phyloP scores from a whole-genome alignment of 177 flowering plant species.

The Tripterygium wilfordii region DNA sequence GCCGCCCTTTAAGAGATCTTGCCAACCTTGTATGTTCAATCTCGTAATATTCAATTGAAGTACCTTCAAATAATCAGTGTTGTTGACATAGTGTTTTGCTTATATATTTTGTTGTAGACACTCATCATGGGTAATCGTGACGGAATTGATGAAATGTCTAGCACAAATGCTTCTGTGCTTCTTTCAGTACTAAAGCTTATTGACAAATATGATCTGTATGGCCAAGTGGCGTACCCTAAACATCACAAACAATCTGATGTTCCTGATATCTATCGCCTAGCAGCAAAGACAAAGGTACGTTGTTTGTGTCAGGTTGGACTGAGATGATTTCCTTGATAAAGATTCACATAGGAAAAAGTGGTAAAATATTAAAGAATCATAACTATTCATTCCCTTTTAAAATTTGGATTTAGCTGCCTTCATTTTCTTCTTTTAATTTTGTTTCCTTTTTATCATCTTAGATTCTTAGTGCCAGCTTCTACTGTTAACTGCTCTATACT shows the following conservation, averaged over 20 bases:
- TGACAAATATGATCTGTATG: conserved; percentile 97
- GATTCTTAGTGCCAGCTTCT: too few relatives aligned
- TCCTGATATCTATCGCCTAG: conserved; percentile 92
- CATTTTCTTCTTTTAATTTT: too few relatives aligned
- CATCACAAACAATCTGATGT: conserved; percentile 97
- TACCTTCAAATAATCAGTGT: too few relatives aligned
- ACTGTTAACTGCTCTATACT: too few relatives aligned
- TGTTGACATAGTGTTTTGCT: neutral
- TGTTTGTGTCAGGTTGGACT: neutral
- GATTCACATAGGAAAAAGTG: too few relatives aligned
- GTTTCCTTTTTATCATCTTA: too few relatives aligned
- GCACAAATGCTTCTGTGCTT: conserved; percentile 83
- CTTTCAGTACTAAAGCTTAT: conserved; percentile 81
- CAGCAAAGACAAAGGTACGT: conserved; percentile 93
- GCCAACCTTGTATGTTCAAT: conserved; percentile 83
- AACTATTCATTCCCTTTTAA: too few relatives aligned
- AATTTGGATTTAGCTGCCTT: too few relatives aligned
- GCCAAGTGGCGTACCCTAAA: conserved; percentile 98
- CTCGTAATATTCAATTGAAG: neutral
- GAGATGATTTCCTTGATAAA: too few relatives aligned
- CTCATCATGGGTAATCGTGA: conserved; percentile 96
- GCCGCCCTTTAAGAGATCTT: conserved; percentile 92
- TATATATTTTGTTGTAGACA: conserved; percentile 50
- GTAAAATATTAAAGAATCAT: too few relatives aligned
- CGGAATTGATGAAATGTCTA: conserved; percentile 91